A percentile compares a stretch with the other conserved stretches of the same genome.
phyloP scores from a whole-genome alignment of 2,329 filamentous ascomycete genomes.

The Colletotrichum tropicicola region DNA sequence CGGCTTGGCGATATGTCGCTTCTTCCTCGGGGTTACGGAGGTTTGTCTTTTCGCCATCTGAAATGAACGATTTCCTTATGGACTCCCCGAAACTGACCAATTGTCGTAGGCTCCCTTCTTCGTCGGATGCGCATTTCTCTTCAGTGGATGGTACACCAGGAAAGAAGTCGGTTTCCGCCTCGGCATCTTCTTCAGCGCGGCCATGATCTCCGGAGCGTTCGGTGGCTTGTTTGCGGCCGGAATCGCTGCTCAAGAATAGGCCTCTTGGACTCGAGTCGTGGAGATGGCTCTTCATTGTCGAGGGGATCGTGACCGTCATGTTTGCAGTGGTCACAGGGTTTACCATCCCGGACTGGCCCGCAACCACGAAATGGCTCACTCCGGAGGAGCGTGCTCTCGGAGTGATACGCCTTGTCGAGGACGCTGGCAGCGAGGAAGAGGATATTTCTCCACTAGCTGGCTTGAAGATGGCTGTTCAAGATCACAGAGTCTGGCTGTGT shows the following conservation, averaged over 20 bases:
- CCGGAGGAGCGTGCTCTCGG: too few species aligned
- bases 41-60: too few species aligned
- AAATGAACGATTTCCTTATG: too few species aligned
- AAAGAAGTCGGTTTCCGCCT: constrained; percentile 30
- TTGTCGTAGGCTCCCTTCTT: constrained; percentile 29
- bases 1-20: constrained; percentile 31
- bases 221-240: constrained; percentile 40
- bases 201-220: constrained; percentile 42
- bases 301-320: constrained; percentile 47
- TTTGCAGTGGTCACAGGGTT: constrained; percentile 20
- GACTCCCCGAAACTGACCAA: too few species aligned
- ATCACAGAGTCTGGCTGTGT: too few species aligned
- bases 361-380: too few species aligned
- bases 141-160: constrained; percentile 30
- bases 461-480: too few species aligned
- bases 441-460: too few species aligned
- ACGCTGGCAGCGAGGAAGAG: too few species aligned
- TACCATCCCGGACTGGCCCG: constrained; percentile 31
- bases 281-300: constrained; percentile 60
- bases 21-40: constrained; percentile 35
- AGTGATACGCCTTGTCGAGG: too few species aligned
- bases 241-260: constrained; percentile 32
- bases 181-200: constrained; percentile 38
- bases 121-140: constrained; percentile 31
- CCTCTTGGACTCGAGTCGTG: constrained; percentile 53